Base-by-base conservation (phyloP, 2,329 filamentous ascomycete genomes). In the Orbilia javanica region DNA sequence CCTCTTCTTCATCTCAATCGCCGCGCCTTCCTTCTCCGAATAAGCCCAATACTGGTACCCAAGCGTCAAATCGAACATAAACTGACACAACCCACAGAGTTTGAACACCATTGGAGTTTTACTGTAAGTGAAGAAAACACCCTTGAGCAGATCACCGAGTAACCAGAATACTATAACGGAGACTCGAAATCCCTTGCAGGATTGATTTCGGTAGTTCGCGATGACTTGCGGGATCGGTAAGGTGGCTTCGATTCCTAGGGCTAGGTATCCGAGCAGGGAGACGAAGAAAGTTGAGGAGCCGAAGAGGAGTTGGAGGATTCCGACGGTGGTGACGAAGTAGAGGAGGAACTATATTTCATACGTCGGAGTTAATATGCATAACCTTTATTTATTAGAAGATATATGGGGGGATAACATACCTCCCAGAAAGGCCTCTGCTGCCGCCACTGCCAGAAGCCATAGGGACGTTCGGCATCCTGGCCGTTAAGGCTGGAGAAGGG, bases 101-200 rank as follows among this genome's bases (percentile, higher is more conserved):
- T 95, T 95, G 84, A 96, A 96, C 0, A 91, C 89, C 87, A 88
- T 88, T 0, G 93, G 92, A 34, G 96, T 93, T 3, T 89, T 89
- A 0, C 87, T 88, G 0, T 91, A 88, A 1, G 90, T 92, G 79
- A 94, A 91, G 85, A 95, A 96, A 82, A 93, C 92, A 88, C 95
- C 92, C 87, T 96, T 96, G 90, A 96, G 93, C 7, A 88, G 87
- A 84, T 96, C 93, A 79, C 93, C 93, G 1, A 91, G 85, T 66
- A 96, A 86, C 93, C 93, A 96, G 83, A 90, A 93, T 29, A 87
- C 88, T 73, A 96, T 85, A 3, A 96, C 90, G 5, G 90, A 93
- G 10, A 93, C 82, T 15, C 93, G 88, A 84, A 96, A 93, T 4
- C 93, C 93, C 83, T 90, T 91, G 86, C 91, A 93, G 1, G 92